Base-by-base conservation (phyloP, 2,329 filamentous ascomycete genomes). In the Xylaria sp. region DNA sequence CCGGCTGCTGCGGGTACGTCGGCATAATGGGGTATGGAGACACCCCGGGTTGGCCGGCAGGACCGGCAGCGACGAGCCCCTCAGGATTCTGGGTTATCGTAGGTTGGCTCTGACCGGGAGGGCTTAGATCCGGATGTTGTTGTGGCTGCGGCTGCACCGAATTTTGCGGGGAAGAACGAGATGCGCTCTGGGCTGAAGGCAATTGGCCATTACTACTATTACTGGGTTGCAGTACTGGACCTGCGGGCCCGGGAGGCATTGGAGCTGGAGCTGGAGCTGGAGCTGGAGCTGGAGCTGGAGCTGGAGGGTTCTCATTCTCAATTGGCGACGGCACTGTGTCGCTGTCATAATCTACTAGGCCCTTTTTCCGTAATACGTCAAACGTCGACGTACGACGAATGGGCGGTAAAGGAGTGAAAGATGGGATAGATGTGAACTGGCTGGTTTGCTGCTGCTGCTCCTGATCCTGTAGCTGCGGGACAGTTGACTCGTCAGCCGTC, bases 331-430 rank as follows among this genome's bases (percentile, higher is more conserved):
- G 73, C 15, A 59, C 54, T 55, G 69, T 66, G 65, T 76, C 73
- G 52, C 66, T 64, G 25, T 82, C 78, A 31, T 82, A 80, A 28
- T 80, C 79, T 34, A 80, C 76, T 9, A 72, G 51, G 46, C 79
- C 80, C 65, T 80, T 81, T 64, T 75, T 78, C 44, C 77, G 77
- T 65, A 86, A 72, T 39, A 84, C 74, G 51, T 85, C 85, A 76
- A 90, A 87, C 3, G 86, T 87, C 18, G 88, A 90, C 15, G 83
- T 84, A 39, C 87, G 83, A 55, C 87, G 84, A 67, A 90, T 89
- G 1, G 87, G 87, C 2, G 89, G 88, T 46, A 91, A 77, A 0
- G 86, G 86, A 25, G 85, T 80, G 70, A 90, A 90, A 1, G 86
- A 88, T 10, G 61, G 18, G 20, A 48, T 56, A 37, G 51, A 1